These are phyloP conservation scores for Daucus carota DNA, from an alignment of 129 eudicot species.

Conservation along the genomic window DNA sequence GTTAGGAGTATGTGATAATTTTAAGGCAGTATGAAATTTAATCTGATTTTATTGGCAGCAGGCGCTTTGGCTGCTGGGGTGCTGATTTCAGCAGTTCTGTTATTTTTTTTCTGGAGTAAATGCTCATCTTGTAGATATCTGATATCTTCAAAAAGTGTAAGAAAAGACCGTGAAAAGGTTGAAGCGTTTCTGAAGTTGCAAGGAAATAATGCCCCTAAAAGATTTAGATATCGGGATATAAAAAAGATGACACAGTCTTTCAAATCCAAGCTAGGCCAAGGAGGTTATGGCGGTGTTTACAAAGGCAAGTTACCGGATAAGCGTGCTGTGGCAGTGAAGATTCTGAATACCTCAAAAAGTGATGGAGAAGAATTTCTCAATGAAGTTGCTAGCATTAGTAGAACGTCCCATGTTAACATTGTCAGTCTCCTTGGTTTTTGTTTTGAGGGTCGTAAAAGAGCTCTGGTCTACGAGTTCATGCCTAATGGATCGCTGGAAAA, in stretches of 20 bases:
- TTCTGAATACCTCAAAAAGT: background rate
- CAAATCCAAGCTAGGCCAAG: background rate
- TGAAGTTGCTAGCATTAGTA: conserved; percentile 10
- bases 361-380: conserved; percentile 8
- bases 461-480: conserved; percentile 1
- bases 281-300: background rate
- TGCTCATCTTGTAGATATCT: background rate
- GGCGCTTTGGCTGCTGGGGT: background rate
- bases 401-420: background rate
- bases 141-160: background rate
- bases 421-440: conserved; percentile 1
- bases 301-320: background rate
- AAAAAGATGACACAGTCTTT: conserved; percentile 4
- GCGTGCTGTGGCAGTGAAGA: conserved; percentile 6
- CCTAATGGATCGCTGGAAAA: conserved; percentile 1
- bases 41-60: background rate
- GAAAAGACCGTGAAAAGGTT: background rate
- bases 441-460: conserved; percentile 9
- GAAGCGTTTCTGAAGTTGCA: background rate
- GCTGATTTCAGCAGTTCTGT: background rate
- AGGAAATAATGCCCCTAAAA: background rate
- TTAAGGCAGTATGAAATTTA: background rate
- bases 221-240: background rate
- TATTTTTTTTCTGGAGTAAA: background rate
- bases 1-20: background rate